phyloP scores from a whole-genome alignment of 257 asterid genomes.

The Avicennia marina region DNA sequence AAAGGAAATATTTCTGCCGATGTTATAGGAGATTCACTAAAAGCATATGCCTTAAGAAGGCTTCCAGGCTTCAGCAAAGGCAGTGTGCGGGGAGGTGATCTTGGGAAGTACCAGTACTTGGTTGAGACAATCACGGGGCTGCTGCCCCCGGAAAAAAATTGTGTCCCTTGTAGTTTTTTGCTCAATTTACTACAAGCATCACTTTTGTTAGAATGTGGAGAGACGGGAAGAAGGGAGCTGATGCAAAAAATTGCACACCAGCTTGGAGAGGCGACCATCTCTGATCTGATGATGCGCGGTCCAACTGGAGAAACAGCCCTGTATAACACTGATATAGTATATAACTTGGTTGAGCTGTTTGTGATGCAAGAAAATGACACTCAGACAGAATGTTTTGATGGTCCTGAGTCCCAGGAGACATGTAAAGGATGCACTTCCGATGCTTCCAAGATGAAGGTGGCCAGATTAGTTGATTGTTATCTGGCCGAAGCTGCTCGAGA shows the following conservation, averaged over 20 bases:
- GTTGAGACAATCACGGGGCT: conserved; percentile 48
- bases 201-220: conserved; percentile 48
- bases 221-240: conserved; percentile 40
- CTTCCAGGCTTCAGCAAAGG: no score
- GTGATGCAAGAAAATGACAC: conserved; percentile 42
- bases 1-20: conserved; percentile 49
- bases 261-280: conserved; percentile 60
- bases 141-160: conserved; percentile 49
- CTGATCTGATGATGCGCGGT: no score
- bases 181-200: conserved; percentile 63
- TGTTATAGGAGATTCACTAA: conserved; percentile 66
- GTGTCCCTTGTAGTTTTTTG: conserved; percentile 55
- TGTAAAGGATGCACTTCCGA: no score
- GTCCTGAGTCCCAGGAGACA: no score
- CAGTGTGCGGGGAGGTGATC: no score
- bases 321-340: conserved; percentile 45
- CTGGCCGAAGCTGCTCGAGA: conserved; percentile 80
- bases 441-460: conserved; percentile 62
- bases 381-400: conserved; percentile 19
- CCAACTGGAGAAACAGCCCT: no score
- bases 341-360: conserved; percentile 59
- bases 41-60: conserved; percentile 48
- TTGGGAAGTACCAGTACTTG: conserved; percentile 42
- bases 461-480: conserved; percentile 64
- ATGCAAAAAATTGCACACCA: conserved; percentile 52